Evolutionary conservation across 225 moss, liverwort and hornwort species (phyloP), one percentile per base, ranked within the genome.

Genomic region (Bryum argenteum): DNA sequence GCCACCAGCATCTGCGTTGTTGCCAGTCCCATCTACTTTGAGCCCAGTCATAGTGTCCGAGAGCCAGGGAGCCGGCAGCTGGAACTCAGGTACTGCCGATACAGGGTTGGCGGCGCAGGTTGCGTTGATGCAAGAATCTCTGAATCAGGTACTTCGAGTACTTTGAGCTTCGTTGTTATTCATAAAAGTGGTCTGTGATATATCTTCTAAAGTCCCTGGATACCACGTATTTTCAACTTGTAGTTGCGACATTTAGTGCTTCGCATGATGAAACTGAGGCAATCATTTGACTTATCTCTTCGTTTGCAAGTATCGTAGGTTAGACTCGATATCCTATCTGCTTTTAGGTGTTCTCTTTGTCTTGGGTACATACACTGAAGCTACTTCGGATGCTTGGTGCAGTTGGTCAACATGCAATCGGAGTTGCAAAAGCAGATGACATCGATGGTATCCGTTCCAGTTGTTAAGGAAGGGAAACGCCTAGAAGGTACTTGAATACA

Each of bases 401-500:
- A 97, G 96, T 71, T 97, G 84, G 78, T 97, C 38, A 84, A 74
- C 50, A 88, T 89, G 91, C 96, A 97, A 70, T 73, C 86, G 70
- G 96, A 97, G 40, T 54, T 97, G 43, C 94, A 93, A 65, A 97
- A 92, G 85, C 91, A 97, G 86, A 89, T 97, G 90, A 82, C 89
- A 28, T 78, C 90, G 63, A 86, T 86, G 84, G 89, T 92, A 11
- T 86, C 86, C 6, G 84, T 90, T 61, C 96, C 96, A 61, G 90
- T 97, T 17, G 70, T 19, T 37, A 94, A 94, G 70, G 96, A 97
- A 88, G 96, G 91, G 38, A 96, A 89, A 81, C 90, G 96, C 48
- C 60, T 96, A 78, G 96, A 96, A 81, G 82, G 86, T 67, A 83
- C 12, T 26, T 61, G 19, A 41, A 38, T 28, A 57, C 14, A 42